phyloP scores from a whole-genome alignment of 2,329 filamentous ascomycete genomes.

The Nemania bipapillata region DNA sequence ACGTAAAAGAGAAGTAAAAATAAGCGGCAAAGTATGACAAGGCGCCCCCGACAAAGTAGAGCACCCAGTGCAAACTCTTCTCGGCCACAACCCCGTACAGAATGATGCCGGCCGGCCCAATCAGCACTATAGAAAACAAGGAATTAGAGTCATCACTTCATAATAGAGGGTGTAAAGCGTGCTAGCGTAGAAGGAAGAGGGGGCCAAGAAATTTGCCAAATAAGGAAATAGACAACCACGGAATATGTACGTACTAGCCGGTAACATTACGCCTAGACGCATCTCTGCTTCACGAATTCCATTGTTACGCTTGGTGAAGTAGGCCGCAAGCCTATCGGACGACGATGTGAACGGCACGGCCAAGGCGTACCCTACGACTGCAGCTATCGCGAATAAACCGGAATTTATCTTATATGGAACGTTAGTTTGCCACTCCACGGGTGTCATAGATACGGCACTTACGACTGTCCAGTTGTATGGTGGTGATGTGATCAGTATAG shows the following conservation, averaged over 20 bases:
- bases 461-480: slow-evolving; percentile 58
- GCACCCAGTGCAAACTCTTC: slow-evolving; percentile 56
- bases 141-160: slow-evolving; percentile 12
- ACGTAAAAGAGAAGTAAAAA: slow-evolving; percentile 68
- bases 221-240: background rate
- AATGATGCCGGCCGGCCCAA: slow-evolving; percentile 53
- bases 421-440: slow-evolving; percentile 15
- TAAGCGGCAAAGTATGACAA: slow-evolving; percentile 63
- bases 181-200: background rate
- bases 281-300: slow-evolving; percentile 59
- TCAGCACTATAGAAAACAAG: slow-evolving; percentile 39
- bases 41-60: slow-evolving; percentile 62
- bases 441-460: slow-evolving; percentile 34
- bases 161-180: slow-evolving; percentile 1
- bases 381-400: slow-evolving; percentile 51
- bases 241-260: slow-evolving; percentile 43
- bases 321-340: slow-evolving; percentile 56
- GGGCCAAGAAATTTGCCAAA: background rate
- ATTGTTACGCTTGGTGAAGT: slow-evolving; percentile 54
- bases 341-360: slow-evolving; percentile 53
- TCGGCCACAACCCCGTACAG: slow-evolving; percentile 54
- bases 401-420: slow-evolving; percentile 46
- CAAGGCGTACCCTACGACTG: slow-evolving; percentile 54
- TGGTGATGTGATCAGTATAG: slow-evolving; percentile 56
- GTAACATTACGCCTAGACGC: slow-evolving; percentile 53